These are phyloP conservation scores for Multifurca ochricompacta DNA, from an alignment of 768 basidiomycete genomes.

Conservation along the genomic window DNA sequence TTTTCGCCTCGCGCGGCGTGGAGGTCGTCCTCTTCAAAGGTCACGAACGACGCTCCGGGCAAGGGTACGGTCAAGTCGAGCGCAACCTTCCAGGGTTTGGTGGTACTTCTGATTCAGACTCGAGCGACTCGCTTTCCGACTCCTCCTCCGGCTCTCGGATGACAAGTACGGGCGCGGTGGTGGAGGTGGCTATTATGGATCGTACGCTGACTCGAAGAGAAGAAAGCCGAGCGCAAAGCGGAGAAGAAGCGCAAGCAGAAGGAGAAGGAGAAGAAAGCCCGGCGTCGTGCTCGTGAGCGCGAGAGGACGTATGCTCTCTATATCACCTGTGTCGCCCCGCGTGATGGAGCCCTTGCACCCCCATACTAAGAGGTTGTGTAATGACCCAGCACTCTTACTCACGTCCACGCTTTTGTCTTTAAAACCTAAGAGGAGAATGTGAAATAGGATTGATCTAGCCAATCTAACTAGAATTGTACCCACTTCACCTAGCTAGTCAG, in stretches of 20 bases:
- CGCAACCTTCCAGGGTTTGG: conserved; percentile 44
- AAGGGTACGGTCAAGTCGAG: conserved; percentile 46
- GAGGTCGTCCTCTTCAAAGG: conserved; percentile 79
- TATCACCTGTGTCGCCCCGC: conserved; percentile 40
- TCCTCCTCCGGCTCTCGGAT: conserved; percentile 30
- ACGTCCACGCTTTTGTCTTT: neutral
- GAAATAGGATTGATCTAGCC: neutral
- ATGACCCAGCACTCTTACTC: neutral
- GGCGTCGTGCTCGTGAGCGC: conserved; percentile 48
- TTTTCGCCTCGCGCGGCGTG: conserved; percentile 67
- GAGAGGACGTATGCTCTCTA: conserved; percentile 61
- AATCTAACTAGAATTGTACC: neutral
- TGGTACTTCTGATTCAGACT: conserved; percentile 32
- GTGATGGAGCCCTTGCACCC: conserved; percentile 20
- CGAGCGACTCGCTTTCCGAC: conserved; percentile 33
- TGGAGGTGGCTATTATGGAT: conserved; percentile 25
- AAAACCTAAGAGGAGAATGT: neutral
- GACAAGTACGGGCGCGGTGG: conserved; percentile 34
- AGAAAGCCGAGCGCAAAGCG: conserved; percentile 45
- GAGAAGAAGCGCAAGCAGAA: conserved; percentile 55
- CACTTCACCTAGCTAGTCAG: neutral
- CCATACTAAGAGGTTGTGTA: conserved; percentile 8
- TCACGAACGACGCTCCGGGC: conserved; percentile 67
- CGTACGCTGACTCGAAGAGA: conserved; percentile 41
- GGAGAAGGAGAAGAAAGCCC: conserved; percentile 59